A percentile compares a stretch with the other conserved stretches of the same genome.
These are phyloP conservation scores for Beauveria pseudobassiana DNA, from an alignment of 2,329 filamentous ascomycete species.

Conservation along the genomic window DNA sequence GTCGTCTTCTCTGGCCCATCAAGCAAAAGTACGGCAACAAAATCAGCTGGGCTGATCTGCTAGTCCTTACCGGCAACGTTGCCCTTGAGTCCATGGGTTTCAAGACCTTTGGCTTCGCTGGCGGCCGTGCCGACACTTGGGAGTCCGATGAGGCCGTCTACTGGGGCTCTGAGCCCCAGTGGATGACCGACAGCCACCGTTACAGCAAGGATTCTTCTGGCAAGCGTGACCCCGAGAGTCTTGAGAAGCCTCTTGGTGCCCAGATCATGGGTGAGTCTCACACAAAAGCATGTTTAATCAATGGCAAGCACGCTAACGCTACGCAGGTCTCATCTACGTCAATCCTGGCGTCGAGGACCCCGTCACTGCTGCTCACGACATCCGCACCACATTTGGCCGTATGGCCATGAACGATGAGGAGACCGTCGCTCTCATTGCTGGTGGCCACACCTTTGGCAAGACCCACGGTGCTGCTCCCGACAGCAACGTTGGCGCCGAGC, in stretches of 20 bases:
- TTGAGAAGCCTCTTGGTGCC: constrained; percentile 57
- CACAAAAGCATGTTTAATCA: no score
- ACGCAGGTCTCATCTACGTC: constrained; percentile 66
- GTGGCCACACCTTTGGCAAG: constrained; percentile 75
- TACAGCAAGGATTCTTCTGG: constrained; percentile 41
- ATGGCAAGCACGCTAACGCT: constrained; percentile 37
- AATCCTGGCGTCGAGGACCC: constrained; percentile 69
- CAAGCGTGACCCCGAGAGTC: constrained; percentile 36
- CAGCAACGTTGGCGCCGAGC: constrained; percentile 59
- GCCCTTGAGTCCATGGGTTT: constrained; percentile 71
- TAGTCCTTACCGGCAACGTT: constrained; percentile 67
- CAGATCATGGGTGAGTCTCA: constrained; percentile 3
- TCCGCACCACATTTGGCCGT: constrained; percentile 65
- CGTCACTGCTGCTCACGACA: constrained; percentile 60
- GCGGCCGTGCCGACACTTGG: constrained; percentile 64
- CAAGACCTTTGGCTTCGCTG: constrained; percentile 66
- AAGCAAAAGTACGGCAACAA: constrained; percentile 81
- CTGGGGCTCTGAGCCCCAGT: constrained; percentile 70
- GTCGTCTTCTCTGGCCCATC: constrained; percentile 70
- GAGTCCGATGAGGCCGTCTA: constrained; percentile 70
- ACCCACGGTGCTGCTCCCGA: constrained; percentile 64
- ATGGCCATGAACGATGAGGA: constrained; percentile 83
- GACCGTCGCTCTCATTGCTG: constrained; percentile 71
- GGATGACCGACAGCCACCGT: constrained; percentile 66
- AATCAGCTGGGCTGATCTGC: constrained; percentile 72